phyloP scores from a whole-genome alignment of 1,139 yeast genomes.

The Zhuliangozyma parablackwelliae region DNA sequence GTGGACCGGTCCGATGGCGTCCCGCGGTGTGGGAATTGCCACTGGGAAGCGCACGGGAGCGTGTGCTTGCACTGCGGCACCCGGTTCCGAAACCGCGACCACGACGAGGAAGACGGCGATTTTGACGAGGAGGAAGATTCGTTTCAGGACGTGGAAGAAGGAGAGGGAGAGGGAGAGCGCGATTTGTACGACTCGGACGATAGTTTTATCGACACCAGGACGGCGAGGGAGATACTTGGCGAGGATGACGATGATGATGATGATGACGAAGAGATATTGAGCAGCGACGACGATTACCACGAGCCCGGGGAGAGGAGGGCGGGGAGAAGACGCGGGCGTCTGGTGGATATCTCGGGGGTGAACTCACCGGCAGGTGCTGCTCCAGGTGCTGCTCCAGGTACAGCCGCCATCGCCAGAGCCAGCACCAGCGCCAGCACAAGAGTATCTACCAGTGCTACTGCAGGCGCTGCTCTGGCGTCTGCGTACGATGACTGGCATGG shows the following conservation, averaged over 20 bases:
- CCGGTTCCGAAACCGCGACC: conserved; percentile 22
- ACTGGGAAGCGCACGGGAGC: conserved; percentile 70
- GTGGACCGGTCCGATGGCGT: conserved; percentile 73
- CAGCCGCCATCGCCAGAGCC: too few relatives aligned
- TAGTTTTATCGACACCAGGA: conserved; percentile 25
- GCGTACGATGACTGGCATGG: conserved; percentile 10
- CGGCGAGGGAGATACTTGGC: conserved; percentile 10
- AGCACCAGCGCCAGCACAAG: neutral
- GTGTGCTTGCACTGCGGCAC: conserved; percentile 54
- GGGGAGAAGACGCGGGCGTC: too few relatives aligned
- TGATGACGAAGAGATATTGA: conserved; percentile 2
- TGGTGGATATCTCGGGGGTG: too few relatives aligned
- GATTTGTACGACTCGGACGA: conserved; percentile 26
- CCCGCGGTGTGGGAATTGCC: conserved; percentile 73
- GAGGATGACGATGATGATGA: conserved; percentile 3
- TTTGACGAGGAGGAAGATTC: conserved; percentile 19
- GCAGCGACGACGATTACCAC: conserved; percentile 3
- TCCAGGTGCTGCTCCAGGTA: too few relatives aligned
- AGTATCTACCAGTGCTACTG: too few relatives aligned
- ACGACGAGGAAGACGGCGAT: conserved; percentile 18
- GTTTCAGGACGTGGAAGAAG: conserved; percentile 5
- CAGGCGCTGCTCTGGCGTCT: too few relatives aligned
- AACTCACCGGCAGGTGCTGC: too few relatives aligned
- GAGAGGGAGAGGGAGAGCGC: conserved; percentile 7
- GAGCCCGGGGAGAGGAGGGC: too few relatives aligned